Percentiles rank a stretch among this genome's conserved stretches.
These are phyloP conservation scores for Cudoniella acicularis DNA, from an alignment of 495 filamentous ascomycete species.

Conservation along the genomic window DNA sequence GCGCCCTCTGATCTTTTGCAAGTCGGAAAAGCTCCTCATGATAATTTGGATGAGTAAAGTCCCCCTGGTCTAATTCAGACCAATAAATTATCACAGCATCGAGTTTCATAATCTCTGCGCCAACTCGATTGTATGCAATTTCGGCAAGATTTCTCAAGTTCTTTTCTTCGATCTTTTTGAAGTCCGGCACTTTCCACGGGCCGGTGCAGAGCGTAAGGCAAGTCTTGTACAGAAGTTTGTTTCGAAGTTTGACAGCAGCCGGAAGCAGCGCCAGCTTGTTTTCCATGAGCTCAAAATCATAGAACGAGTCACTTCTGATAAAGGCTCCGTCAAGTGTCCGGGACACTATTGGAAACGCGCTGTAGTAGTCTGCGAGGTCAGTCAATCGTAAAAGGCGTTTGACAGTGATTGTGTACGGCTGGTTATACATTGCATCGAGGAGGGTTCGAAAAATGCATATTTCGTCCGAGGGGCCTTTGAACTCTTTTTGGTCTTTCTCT, in stretches of 20 bases:
- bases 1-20: too few species aligned
- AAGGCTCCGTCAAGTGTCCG: background rate
- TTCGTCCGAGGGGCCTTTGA: background rate
- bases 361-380: background rate
- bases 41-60: too few species aligned
- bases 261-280: background rate
- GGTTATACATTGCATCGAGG: background rate
- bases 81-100: too few species aligned
- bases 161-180: background rate
- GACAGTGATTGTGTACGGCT: background rate
- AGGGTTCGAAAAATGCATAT: background rate
- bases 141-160: background rate
- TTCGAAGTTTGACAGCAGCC: background rate
- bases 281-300: background rate
- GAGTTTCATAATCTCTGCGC: background rate
- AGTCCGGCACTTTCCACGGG: background rate
- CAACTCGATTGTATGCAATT: background rate
- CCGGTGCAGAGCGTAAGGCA: background rate
- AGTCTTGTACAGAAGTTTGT: too few species aligned
- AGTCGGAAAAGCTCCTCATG: too few species aligned
- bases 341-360: background rate
- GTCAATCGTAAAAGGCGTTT: background rate
- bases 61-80: too few species aligned
- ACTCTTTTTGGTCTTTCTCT: background rate
- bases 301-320: background rate